Base-by-base conservation (phyloP, 2,329 filamentous ascomycete genomes). In the Sporothrix variecibatus region DNA sequence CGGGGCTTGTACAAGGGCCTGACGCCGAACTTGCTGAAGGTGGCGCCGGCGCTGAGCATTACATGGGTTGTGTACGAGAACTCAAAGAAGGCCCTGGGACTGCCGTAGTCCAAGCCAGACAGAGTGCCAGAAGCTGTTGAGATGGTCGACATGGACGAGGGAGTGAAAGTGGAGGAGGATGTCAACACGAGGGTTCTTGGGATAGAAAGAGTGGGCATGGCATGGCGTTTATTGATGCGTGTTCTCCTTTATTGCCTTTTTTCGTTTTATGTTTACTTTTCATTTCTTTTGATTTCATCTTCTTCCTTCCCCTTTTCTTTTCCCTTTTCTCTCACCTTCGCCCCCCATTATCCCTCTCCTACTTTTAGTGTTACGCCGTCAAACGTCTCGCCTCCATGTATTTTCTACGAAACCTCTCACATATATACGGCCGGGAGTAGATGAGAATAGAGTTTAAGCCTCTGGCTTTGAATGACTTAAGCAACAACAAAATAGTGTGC, bases 61-160 rank as follows among this genome's bases (percentile, higher is more conserved):
- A 95, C 94, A 72, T 97, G 96, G 86, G 90, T 97, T 79, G 93
- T 96, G 75, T 97, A 97, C 80, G 94, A 97, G 84, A 96, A 96
- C 80, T 90, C 93, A 73, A 97, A 97, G 86, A 89, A 87, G 78
- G 81, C 93, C 46, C 85, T 97, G 77, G 82, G 85, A 17, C 79
- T 91, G 78, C 85, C 86, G 77, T 86, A 75, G 71, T 80, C 78
- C 17, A 51, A 49, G 43, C 46, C 34, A 34, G 7, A 34, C 34
- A 43, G 9, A 43, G 9, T 43, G 40, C 40, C 40, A 2, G 12
- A 43, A 12, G 40, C 40, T 49, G 43, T 20, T 49, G 43, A 17
- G 43, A 20, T 17, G 43, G 43, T 49, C 43, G 43, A 17, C 15
- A 15, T 17, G 23, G 31, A n/a, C 20, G 23, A 15, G n/a, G 11